phyloP scores from a whole-genome alignment of 768 basidiomycete genomes.

The Boletellus emodensis region DNA sequence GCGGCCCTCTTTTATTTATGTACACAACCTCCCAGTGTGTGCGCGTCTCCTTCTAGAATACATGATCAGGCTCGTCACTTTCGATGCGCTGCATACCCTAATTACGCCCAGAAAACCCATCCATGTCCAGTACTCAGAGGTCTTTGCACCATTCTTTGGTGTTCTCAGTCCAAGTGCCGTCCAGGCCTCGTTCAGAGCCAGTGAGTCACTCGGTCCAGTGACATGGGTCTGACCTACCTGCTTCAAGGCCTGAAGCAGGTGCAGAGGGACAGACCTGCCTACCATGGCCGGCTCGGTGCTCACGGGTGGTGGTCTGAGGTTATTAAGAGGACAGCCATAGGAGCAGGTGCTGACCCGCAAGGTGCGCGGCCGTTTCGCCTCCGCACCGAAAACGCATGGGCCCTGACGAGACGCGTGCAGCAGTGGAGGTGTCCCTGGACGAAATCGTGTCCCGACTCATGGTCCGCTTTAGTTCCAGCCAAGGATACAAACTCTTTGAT shows the following conservation, averaged over 20 bases:
- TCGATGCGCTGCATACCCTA: conserved; percentile 76
- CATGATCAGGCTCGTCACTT: conserved; percentile 63
- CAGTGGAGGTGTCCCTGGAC: conserved; percentile 48
- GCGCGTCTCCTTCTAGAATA: conserved; percentile 2
- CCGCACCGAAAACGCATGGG: conserved; percentile 22
- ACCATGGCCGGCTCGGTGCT: conserved; percentile 43
- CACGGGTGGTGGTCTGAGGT: conserved; percentile 77
- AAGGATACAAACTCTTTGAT: conserved; percentile 63
- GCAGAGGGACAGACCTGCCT: conserved; percentile 58
- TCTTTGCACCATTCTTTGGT: conserved; percentile 68
- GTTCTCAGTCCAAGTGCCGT: conserved; percentile 49
- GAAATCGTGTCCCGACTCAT: conserved; percentile 60
- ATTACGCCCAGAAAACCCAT: conserved; percentile 66
- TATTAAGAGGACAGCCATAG: conserved; percentile 67
- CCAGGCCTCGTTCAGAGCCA: conserved; percentile 55
- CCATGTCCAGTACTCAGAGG: conserved; percentile 55
- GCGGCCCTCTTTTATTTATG: conserved; percentile 15
- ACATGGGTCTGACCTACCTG: conserved; percentile 1
- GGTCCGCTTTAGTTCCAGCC: conserved; percentile 60
- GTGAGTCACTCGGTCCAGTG: conserved; percentile 28
- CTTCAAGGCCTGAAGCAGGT: conserved; percentile 44
- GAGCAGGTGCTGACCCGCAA: conserved; percentile 61
- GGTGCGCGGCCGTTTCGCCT: conserved; percentile 34
- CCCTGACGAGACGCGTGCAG: conserved; percentile 33
- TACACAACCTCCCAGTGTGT: conserved; percentile 7